Evolutionary conservation across 1,139 yeast species (phyloP), one percentile per base, ranked within the genome.

Genomic region (Zygoascus hellenicus): DNA sequence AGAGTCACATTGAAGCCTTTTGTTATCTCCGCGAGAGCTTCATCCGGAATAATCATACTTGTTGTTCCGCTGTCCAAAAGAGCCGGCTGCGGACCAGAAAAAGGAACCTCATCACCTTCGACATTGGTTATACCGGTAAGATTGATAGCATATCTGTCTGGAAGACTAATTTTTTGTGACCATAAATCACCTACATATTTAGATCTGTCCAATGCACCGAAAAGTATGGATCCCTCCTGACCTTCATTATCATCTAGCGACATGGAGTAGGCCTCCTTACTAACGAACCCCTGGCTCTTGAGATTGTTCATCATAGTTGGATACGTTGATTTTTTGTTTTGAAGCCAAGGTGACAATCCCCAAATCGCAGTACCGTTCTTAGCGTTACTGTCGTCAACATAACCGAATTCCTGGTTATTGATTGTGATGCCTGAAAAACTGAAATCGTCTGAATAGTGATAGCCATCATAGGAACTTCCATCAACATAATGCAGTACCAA

Each of bases 201-300:
- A 32, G 77, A 74, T 38, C 69, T 68, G 58, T 80, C 85, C 42
- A 77, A 67, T 34, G 78, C 85, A 4, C 85, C 85, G 60, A 80
- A 80, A 43, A 80, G 65, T 38, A 80, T 61, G 14, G 68, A 58
- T 1, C 84, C 85, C 1, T 60, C 49, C 10, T 60, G 53, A 5
- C 76, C 63, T 13, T 67, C 66, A 7, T 62, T 52, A 13, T 69
- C 66, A 47, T 73, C 69, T 52, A 81, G 70, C 62, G 73, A 79
- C 43, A 82, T 64, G 3, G 86, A 79, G 60, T 76, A 81, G 10
- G 78, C 71, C 33, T 63, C 66, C 46, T 69, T 67, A 36, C 68
- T 58, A 51, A 78, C 80, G 40, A 69, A 51, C 1, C 83, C 83
- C 47, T 74, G 60, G 42, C 64, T 59, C 55, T 68, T 70, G 66